phyloP scores from a whole-genome alignment of 2,329 filamentous ascomycete species.

The Juglanconis juglandina region DNA sequence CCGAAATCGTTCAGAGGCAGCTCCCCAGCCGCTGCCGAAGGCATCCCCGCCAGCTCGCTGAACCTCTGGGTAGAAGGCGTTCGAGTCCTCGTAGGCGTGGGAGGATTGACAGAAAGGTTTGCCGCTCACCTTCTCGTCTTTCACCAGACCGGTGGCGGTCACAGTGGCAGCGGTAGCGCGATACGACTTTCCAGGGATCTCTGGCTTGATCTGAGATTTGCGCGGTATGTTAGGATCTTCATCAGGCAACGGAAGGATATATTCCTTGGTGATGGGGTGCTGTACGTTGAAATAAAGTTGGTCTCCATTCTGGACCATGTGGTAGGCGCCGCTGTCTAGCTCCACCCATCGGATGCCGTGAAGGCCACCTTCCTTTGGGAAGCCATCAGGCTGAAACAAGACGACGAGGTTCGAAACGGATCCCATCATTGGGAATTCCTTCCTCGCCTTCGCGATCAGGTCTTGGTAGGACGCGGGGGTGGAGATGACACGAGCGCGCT shows the following conservation, averaged over 20 bases:
- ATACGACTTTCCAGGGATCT: not conserved
- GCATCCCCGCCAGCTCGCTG: not conserved
- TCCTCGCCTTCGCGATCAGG: not conserved
- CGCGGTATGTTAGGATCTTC: not conserved
- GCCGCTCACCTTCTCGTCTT: slow-evolving; percentile 1
- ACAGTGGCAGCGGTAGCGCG: too few relatives aligned
- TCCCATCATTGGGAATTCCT: not conserved
- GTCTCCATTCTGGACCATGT: not conserved
- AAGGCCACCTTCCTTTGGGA: not conserved
- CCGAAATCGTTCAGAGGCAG: slow-evolving; percentile 8
- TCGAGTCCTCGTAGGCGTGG: not conserved
- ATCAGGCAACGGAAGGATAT: slow-evolving; percentile 9
- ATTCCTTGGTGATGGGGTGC: slow-evolving; percentile 14
- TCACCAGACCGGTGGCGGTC: too few relatives aligned
- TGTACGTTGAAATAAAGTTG: slow-evolving; percentile 10
- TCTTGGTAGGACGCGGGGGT: not conserved
- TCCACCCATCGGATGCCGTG: not conserved
- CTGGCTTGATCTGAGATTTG: not conserved
- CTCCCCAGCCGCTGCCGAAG: slow-evolving; percentile 11
- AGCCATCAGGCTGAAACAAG: not conserved
- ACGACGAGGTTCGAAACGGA: not conserved
- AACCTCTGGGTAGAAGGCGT: not conserved
- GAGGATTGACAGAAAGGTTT: not conserved
- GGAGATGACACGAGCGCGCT: not conserved
- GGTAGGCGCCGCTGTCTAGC: slow-evolving; percentile 1